phyloP scores from a whole-genome alignment of 192 early-diverging fungal genomes.

The Chytriomyces sp. region DNA sequence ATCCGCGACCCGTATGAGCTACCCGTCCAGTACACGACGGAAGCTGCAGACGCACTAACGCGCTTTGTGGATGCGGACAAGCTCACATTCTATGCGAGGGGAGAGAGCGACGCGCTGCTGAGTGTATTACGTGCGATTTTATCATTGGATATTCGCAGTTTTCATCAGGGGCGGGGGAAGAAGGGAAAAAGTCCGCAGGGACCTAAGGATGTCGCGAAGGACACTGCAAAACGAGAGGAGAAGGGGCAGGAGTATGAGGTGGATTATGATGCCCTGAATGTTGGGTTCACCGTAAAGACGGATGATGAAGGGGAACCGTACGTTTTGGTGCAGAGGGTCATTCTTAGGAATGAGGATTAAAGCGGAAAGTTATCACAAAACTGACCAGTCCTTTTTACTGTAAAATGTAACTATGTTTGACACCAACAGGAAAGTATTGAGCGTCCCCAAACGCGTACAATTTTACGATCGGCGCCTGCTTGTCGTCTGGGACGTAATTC shows the following conservation, averaged over 20 bases:
- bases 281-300: slow-evolving; percentile 22
- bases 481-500: slow-evolving; percentile 42
- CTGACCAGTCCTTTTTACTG: no score
- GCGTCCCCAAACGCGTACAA: slow-evolving; percentile 36
- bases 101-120: slow-evolving; percentile 9
- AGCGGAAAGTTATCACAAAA: no score
- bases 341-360: no score
- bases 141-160: slow-evolving; percentile 30
- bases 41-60: neutral
- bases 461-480: slow-evolving; percentile 33
- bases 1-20: slow-evolving; percentile 36
- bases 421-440: slow-evolving; percentile 36
- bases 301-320: slow-evolving; percentile 23
- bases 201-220: neutral
- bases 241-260: slow-evolving; percentile 27
- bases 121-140: slow-evolving; percentile 4
- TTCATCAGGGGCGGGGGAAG: slow-evolving; percentile 33
- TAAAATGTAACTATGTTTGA: slow-evolving; percentile 48
- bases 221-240: slow-evolving; percentile 25
- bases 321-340: slow-evolving; percentile 13
- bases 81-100: slow-evolving; percentile 20
- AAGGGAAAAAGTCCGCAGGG: slow-evolving; percentile 8
- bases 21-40: slow-evolving; percentile 14
- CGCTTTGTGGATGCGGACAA: slow-evolving; percentile 9
- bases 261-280: slow-evolving; percentile 28